Evolutionary conservation across 139 green algal genomes (phyloP), one percentile per base, ranked within the genome.

Genomic region (Volvox reticuliferus): DNA sequence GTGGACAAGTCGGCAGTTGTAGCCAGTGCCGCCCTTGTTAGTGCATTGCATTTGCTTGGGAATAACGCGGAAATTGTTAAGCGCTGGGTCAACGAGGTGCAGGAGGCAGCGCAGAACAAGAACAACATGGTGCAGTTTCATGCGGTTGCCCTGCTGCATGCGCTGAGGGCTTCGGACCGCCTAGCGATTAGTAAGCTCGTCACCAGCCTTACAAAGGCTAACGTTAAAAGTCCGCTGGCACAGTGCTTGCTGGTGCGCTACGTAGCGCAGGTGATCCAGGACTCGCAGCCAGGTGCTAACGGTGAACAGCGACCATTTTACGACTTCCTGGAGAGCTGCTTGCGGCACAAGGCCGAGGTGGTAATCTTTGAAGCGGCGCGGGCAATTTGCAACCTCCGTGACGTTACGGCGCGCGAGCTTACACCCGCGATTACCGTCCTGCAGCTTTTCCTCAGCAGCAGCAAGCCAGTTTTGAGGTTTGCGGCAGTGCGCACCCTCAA

Each of bases 161-260:
- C 96, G 13, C 96, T 99, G 86, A 94, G 97, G 28, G 95, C 97
- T 68, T 97, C 93, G 55, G 98, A 99, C 95, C 91, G 98, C 16
- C 95, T 99, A 36, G 98, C 98, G 0, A 96, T 99, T 82, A 98
- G 89, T 95, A 99, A 99, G 96, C 96, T 99, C 65, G 98, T 99
- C 19, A 97, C 93, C n/a, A 97, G 93, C 90, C 96, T 99, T 26
- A 98, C 95, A 24, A 94, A 96, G 69, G 94, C 95, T 30, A 93
- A 65, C 44, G 95, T 99, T 28, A 97, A 97, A 81, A 98, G 96
- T 28, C 97, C 98, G 32, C 96, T 99, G 90, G 98, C 98, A 6
- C 98, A 99, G 95, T 98, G 96, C 92, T 94, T 99, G 87, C 94
- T 99, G 28, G 97, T 99, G 17, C 95, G 98, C 20, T 99, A 99